Conservation (phyloP, 441 rosid species). For the Isatis lusitanica region DNA sequence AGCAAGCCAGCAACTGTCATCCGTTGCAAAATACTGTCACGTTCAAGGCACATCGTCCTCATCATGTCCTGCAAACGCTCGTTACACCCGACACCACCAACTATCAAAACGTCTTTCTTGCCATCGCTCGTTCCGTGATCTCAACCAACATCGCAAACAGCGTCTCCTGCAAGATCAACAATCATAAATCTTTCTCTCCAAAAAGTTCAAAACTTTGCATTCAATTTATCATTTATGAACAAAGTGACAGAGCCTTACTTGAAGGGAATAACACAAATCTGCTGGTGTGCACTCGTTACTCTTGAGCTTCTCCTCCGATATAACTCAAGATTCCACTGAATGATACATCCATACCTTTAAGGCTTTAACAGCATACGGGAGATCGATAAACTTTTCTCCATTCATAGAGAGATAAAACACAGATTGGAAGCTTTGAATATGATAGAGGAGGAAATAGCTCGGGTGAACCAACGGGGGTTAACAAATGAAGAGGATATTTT, state of each 20-base stretch:
- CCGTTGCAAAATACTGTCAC: constrained; percentile 89
- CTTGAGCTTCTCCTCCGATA: constrained; percentile 83
- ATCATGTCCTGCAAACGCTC: constrained; percentile 96
- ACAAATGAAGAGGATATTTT: no score
- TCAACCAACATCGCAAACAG: constrained; percentile 94
- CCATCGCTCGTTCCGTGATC: constrained; percentile 94
- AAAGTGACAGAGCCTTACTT: no score
- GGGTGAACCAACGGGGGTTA: no score
- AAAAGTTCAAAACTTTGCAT: background rate
- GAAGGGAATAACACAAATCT: constrained; percentile 91
- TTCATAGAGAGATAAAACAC: no score
- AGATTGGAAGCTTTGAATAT: no score
- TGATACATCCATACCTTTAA: constrained; percentile 97
- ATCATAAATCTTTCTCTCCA: background rate
- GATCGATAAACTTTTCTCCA: constrained; percentile 85
- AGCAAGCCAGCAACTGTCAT: constrained; percentile 70
- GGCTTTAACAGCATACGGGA: constrained; percentile 91
- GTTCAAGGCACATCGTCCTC: constrained; percentile 85
- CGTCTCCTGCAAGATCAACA: constrained; percentile 57
- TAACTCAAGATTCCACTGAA: constrained; percentile 93
- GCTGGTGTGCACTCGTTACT: constrained; percentile 87
- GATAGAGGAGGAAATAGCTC: no score
- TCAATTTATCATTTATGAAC: background rate
- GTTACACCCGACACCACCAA: constrained; percentile 94
- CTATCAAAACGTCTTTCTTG: constrained; percentile 83